Evolutionary conservation across 179 eudicot genomes (phyloP), one percentile per base, ranked within the genome.

Genomic region (Camellia oleifera): DNA sequence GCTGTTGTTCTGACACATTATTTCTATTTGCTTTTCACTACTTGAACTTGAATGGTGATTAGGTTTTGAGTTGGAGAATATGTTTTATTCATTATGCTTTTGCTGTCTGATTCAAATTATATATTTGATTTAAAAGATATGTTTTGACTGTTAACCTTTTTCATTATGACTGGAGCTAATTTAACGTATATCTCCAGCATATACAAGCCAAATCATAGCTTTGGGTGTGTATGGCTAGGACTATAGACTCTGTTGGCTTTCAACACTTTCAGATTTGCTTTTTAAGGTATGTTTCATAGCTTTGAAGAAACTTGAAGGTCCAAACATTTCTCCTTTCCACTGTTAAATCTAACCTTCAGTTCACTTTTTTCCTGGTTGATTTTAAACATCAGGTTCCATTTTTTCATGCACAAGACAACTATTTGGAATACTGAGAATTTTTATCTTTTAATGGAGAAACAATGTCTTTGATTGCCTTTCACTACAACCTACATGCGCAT

Each of bases 191-290:
- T 48, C 52, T 48, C 7, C 26, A 52, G 58, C 75, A 50, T 50
- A 50, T 18, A 50, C 75, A n/a, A 72, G 15, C 40, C 42, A 72
- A 72, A 18, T 50, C 58, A 72, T 50, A 48, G 15, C 7, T 72
- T 72, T 71, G 74, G 60, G 75, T 72, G 60, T 53, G 8, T 52
- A 52, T 72, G 62, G 74, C 9, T 72, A 72, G 44, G 17, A 53
- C 44, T 4, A 52, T 72, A 72, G 44, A 72, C 76, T 32, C 32
- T 72, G 44, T 53, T 72, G 46, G 62, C 76, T 72, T 72, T 53
- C 17, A 23, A 71, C 74, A 52, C 54, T 71, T 46, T 8, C 74
- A 45, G 74, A 69, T 71, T 71, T 71, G 54, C 74, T 18, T 71
- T 71, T 71, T 71, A 71, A 72, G 76, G 76, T 53, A 72, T 72